These are phyloP conservation scores for Flaveria floridana DNA, from an alignment of 140 eudicot genomes.

Conservation along the genomic window DNA sequence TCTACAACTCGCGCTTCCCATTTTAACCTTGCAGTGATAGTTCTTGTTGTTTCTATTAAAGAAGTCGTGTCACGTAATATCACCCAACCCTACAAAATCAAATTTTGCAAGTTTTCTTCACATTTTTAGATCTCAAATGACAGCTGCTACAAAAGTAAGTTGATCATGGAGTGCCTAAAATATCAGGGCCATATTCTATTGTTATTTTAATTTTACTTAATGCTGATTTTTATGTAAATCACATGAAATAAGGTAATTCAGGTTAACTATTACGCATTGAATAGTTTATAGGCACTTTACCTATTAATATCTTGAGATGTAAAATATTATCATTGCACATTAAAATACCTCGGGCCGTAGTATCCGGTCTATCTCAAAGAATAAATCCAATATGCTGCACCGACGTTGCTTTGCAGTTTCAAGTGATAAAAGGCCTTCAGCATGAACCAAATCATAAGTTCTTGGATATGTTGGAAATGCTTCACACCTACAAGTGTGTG, in stretches of 20 bases:
- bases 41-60: slow-evolving; percentile 75
- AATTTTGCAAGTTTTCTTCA: neutral
- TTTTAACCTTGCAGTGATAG: slow-evolving; percentile 56
- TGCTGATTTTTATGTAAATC: neutral
- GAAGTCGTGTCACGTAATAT: slow-evolving; percentile 63
- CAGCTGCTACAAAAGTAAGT: neutral
- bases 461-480: slow-evolving; percentile 97
- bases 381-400: slow-evolving; percentile 70
- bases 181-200: neutral
- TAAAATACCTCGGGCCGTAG: slow-evolving; percentile 94
- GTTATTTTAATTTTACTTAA: neutral
- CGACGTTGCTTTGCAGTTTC: slow-evolving; percentile 64
- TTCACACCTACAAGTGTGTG: slow-evolving; percentile 73
- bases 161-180: neutral
- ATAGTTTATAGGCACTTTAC: neutral
- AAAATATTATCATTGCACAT: neutral
- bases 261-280: neutral
- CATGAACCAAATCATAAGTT: slow-evolving; percentile 95
- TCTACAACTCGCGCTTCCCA: slow-evolving; percentile 99
- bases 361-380: slow-evolving; percentile 82
- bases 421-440: slow-evolving; percentile 84
- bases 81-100: slow-evolving; percentile 82
- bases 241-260: no score
- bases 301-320: neutral
- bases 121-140: neutral